These are phyloP conservation scores for Cyberlindnera subsufficiens DNA, from an alignment of 805 yeast genomes.

Conservation along the genomic window DNA sequence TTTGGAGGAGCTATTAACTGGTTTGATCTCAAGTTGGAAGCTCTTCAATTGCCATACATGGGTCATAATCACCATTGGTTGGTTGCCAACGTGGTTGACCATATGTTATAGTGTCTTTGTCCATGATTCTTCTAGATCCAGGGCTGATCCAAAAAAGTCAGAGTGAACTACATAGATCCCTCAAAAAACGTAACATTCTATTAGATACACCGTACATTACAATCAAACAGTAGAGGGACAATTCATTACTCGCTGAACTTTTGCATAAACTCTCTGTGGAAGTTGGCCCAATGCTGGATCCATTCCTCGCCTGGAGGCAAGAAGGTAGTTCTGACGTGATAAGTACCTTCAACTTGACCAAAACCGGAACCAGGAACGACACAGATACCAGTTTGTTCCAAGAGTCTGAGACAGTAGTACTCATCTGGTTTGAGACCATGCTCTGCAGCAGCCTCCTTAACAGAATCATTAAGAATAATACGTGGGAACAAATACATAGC, in stretches of 20 bases:
- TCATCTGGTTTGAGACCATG: constrained; percentile 69
- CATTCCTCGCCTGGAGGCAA: constrained; percentile 93
- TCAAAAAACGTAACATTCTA: background rate
- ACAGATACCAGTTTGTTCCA: constrained; percentile 90
- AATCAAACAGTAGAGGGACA: background rate
- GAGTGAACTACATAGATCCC: background rate
- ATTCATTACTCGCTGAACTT: constrained; percentile 5
- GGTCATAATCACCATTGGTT: constrained; percentile 64
- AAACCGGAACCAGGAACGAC: constrained; percentile 97
- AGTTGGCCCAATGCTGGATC: constrained; percentile 70
- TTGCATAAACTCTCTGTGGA: constrained; percentile 66
- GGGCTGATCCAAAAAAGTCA: constrained; percentile 1
- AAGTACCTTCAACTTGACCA: constrained; percentile 86
- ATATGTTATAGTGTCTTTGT: constrained; percentile 24
- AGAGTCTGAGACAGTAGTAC: constrained; percentile 76
- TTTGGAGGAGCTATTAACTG: constrained; percentile 30
- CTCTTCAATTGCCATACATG: constrained; percentile 82
- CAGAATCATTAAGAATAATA: constrained; percentile 58
- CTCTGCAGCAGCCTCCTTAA: constrained; percentile 54
- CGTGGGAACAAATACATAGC: constrained; percentile 97
- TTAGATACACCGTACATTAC: background rate
- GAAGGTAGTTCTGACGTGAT: constrained; percentile 93
- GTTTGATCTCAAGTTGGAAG: constrained; percentile 58
- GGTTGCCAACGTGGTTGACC: constrained; percentile 79
- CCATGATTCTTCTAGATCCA: constrained; percentile 2